Evolutionary conservation across 371 early-diverging fungal genomes (phyloP), one percentile per base, ranked within the genome.

Genomic region (Rhizopus arrhizus): DNA sequence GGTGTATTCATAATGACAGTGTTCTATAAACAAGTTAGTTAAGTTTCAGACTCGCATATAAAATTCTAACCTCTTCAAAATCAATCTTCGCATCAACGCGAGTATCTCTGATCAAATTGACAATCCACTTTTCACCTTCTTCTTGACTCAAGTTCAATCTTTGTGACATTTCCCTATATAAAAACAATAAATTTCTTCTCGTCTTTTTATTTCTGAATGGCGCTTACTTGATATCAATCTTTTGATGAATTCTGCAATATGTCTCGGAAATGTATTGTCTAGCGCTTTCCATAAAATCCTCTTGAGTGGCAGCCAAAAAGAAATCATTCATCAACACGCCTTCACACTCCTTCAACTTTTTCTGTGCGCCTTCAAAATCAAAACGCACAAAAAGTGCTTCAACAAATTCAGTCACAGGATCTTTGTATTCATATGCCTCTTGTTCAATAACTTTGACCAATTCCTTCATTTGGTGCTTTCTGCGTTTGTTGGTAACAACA

Each of bases 21-120:
- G 80, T 95, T 94, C 85, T 85, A 64, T 10, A 43, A 43, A 13
- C n/a, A 43, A 45, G 40, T 33, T 33, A 29, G 11, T 22, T 59
- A 62, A 22, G 22, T 22, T 22, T 22, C 22, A 22, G 22, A 22
- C 22, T 22, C 22, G 22, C 22, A 22, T 22, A 22, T 22, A 22
- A 22, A 22, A 22, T 22, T 22, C 22, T 22, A 22, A 89, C 89
- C 66, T 87, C 91, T 78, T 93, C 84, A 66, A 91, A 89, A 72
- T 96, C 95, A 69, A 96, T 92, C 88, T 96, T 96, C 68, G 96
- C 97, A 60, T 96, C 96, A 64, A 96, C 92, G 58, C 95, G 85
- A 22, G 95, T 93, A 66, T 95, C 93, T 46, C 95, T 87, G 71
- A 96, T 95, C 70, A 96, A 81, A 83, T 96, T 93, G 56, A 94